These are phyloP conservation scores for Carex pumila DNA, from an alignment of 176 grass and related monocot genomes.

Conservation along the genomic window DNA sequence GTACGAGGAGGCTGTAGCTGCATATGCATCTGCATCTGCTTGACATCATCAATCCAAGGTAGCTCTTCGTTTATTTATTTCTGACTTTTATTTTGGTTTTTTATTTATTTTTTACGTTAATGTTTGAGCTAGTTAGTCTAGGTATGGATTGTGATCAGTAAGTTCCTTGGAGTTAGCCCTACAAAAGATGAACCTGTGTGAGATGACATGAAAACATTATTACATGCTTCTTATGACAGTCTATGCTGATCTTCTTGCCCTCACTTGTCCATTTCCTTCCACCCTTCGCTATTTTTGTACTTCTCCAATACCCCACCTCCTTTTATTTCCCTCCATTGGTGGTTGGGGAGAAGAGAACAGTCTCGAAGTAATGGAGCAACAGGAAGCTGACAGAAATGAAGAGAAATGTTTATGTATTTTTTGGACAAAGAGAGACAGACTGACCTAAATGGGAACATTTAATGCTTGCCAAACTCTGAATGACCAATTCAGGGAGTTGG, in stretches of 20 bases:
- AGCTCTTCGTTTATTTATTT: neutral
- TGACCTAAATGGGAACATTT: neutral
- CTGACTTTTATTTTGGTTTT: neutral
- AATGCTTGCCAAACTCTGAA: neutral
- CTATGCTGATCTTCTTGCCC: neutral
- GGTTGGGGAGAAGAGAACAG: neutral
- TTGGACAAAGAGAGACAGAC: neutral
- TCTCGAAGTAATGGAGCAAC: neutral
- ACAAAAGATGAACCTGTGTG: neutral
- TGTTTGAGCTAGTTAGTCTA: neutral
- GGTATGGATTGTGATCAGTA: neutral
- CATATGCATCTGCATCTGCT: slow-evolving; percentile 7
- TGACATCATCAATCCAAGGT: slow-evolving; percentile 16
- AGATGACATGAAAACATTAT: neutral
- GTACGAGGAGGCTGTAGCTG: slow-evolving; percentile 30
- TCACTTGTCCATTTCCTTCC: neutral
- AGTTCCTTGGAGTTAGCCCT: neutral
- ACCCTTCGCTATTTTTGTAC: neutral
- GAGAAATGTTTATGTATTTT: neutral
- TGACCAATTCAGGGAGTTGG: neutral
- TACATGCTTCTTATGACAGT: neutral
- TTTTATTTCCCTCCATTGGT: neutral
- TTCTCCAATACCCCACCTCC: neutral
- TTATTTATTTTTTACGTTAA: neutral
- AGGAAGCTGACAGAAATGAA: neutral